Evolutionary conservation across 176 grass and related monocot genomes (phyloP), one percentile per base, ranked within the genome.

Genomic region (Alloteropsis semialata): DNA sequence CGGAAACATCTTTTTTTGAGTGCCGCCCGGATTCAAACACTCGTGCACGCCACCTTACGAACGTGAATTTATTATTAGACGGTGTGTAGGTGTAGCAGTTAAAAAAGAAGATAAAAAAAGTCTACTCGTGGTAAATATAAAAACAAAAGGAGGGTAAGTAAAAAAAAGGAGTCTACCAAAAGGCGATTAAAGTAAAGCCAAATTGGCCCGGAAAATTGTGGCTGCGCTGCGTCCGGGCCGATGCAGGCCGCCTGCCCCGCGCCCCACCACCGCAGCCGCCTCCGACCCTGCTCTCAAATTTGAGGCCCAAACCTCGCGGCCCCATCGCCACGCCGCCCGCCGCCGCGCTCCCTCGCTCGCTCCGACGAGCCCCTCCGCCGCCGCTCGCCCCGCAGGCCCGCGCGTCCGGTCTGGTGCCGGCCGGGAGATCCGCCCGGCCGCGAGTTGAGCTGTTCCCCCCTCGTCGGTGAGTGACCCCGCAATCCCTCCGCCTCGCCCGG

Each of bases 241-340:
- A 1, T 32, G 16, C 61, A 64, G 30, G 24, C 13, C 55, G 2
- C 34, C 34, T 8, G 1, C 36, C 38, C 8, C 19, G 32, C 30
- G 36, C 62, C 77, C 77, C 77, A 80, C 77, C 45, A 50, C 34
- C 24, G 13, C 37, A 37, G 16, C 37, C 37, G 8, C 33, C 63
- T 54, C 46, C 21, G 0, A 8, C 27, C 43, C 69, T 19, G 25
- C 43, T 34, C 71, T 74, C 71, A 74, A 81, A 68, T 54, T 81
- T 81, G 78, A 69, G 78, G 49, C 12, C 78, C 78, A 81, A 81
- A 69, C 78, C 46, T 1, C 62, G 1, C 61, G 5, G 8, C 3
- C 19, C 78, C 42, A 3, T 65, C 59, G 36, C 25, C 78, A 22
- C 32, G 32, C 32, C 78, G 33, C 48, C 36, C 30, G 11, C 60